These are phyloP conservation scores for Sporothrix euskadiensis DNA, from an alignment of 2,329 filamentous ascomycete genomes.

Conservation along the genomic window DNA sequence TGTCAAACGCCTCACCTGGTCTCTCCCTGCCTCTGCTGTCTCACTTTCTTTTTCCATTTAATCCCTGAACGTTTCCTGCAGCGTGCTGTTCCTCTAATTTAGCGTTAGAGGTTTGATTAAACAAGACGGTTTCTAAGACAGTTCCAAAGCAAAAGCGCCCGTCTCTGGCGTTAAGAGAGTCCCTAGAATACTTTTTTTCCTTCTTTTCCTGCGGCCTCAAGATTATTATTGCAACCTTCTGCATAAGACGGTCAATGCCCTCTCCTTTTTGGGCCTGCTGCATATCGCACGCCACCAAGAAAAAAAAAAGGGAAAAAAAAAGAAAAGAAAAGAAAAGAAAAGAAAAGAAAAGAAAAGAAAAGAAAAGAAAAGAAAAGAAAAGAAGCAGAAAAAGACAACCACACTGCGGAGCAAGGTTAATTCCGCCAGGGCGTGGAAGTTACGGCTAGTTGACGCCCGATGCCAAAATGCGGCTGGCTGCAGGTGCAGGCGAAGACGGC, in stretches of 20 bases:
- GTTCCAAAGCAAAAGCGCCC: neutral
- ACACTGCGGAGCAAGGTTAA: neutral
- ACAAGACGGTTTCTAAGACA: neutral
- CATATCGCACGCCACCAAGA: neutral
- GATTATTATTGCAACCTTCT: neutral
- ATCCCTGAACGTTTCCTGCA: conserved; percentile 6
- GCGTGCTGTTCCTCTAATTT: conserved; percentile 1
- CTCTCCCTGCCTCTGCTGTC: neutral
- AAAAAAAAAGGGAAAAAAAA: neutral
- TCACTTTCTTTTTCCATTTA: neutral
- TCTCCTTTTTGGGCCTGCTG: conserved; percentile 10
- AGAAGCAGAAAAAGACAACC: neutral
- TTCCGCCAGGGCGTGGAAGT: neutral
- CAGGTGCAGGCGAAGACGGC: neutral
- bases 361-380: neutral
- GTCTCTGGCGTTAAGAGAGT: neutral
- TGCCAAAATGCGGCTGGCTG: conserved; percentile 1
- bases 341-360: neutral
- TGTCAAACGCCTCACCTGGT: neutral
- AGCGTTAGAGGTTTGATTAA: neutral
- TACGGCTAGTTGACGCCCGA: neutral
- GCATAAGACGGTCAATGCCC: neutral
- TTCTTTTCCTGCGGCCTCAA: neutral
- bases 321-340: neutral
- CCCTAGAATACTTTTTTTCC: neutral